A percentile compares a stretch with the other conserved stretches of the same genome.
Conservation (phyloP, 108 stramenopile species). For the Poteriospumella lacustris region DNA sequence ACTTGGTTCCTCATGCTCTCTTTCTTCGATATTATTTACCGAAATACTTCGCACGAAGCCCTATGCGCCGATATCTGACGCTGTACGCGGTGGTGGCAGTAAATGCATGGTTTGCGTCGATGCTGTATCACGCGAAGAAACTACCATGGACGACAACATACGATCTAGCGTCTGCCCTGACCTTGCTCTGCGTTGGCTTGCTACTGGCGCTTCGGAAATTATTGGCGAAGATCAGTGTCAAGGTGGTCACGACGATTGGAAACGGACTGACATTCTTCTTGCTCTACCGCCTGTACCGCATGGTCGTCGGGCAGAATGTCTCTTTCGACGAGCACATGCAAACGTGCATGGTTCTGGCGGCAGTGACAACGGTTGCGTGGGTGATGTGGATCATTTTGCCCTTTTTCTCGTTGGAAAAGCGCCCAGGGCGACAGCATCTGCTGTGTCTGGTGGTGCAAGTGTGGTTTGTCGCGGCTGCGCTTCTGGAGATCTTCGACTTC, state of each 20-base stretch:
- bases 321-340: neutral
- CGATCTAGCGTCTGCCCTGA: neutral
- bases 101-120: slow-evolving; percentile 2
- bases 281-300: neutral
- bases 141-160: neutral
- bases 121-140: neutral
- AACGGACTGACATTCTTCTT: neutral
- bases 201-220: no score
- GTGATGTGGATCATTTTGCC: neutral
- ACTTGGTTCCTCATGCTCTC: neutral
- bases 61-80: neutral
- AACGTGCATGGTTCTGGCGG: neutral
- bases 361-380: neutral
- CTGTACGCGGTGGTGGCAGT: neutral
- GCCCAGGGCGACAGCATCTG: no score
- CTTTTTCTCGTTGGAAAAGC: neutral
- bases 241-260: neutral
- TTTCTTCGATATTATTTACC: neutral
- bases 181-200: neutral
- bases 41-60: no score
- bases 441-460: neutral
- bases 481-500: slow-evolving; percentile 12
- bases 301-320: neutral
- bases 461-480: neutral
- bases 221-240: neutral